Percentiles rank a stretch among this genome's conserved stretches.
Conservation (phyloP, 1,284 basidiomycete genomes). For the Pseudozyma thailandica region DNA sequence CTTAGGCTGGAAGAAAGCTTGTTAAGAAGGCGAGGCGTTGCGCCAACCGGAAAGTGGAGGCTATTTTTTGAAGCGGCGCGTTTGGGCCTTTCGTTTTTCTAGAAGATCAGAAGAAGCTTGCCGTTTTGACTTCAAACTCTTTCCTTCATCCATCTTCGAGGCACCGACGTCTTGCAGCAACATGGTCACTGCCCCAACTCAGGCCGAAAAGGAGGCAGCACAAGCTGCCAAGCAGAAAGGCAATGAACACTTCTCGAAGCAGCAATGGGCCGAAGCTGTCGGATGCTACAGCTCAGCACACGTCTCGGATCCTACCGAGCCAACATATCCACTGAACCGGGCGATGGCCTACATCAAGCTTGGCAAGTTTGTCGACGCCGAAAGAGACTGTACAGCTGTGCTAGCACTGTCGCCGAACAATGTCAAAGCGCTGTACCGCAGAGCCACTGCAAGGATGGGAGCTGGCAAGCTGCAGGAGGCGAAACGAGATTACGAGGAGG, state of each 20-base stretch:
- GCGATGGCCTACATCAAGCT: slow-evolving; percentile 49
- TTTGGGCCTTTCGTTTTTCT: slow-evolving; percentile 3
- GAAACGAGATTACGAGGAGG: slow-evolving; percentile 9
- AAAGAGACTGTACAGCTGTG: slow-evolving; percentile 30
- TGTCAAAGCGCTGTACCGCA: slow-evolving; percentile 36
- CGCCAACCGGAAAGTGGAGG: not conserved
- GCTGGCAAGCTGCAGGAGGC: slow-evolving; percentile 17
- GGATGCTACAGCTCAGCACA: slow-evolving; percentile 32
- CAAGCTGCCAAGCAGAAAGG: slow-evolving; percentile 26
- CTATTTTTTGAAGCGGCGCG: not conserved
- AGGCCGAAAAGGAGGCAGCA: slow-evolving; percentile 17
- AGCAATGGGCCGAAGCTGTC: slow-evolving; percentile 31
- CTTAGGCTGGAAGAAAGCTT: too few relatives aligned
- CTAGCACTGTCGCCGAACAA: slow-evolving; percentile 25
- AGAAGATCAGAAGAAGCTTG: slow-evolving; percentile 1
- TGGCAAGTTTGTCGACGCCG: slow-evolving; percentile 33
- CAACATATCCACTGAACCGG: slow-evolving; percentile 36
- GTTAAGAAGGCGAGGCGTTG: too few relatives aligned
- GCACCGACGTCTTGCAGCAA: not conserved
- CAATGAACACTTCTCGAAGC: slow-evolving; percentile 29
- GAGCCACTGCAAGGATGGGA: slow-evolving; percentile 22
- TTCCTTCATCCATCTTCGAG: too few relatives aligned
- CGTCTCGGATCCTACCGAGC: slow-evolving; percentile 27
- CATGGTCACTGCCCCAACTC: not conserved
- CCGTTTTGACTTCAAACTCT: not conserved